These are phyloP conservation scores for bread wheat (Triticum aestivum) DNA, from an alignment of 176 grass and related monocot species.

Conservation along the genomic window DNA sequence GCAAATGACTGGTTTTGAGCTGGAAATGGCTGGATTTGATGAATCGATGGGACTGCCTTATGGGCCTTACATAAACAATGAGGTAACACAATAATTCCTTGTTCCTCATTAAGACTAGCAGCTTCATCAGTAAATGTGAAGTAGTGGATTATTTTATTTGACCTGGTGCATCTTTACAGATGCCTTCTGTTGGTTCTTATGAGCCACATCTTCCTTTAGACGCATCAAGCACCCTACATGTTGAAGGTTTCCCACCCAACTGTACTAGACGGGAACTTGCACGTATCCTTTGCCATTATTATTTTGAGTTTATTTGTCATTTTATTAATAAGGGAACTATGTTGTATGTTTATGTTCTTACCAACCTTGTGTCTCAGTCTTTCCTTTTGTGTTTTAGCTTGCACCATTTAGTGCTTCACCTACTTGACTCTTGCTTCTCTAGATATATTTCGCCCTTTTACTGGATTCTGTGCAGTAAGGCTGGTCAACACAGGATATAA, in stretches of 20 bases:
- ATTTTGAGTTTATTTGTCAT: background rate
- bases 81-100: constrained; percentile 37
- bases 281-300: constrained; percentile 52
- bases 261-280: constrained; percentile 65
- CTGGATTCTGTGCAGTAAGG: constrained; percentile 63
- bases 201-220: background rate
- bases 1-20: too few relatives aligned
- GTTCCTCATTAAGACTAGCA: constrained; percentile 3
- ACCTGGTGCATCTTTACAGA: constrained; percentile 23
- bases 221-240: constrained; percentile 50
- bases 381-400: too few relatives aligned
- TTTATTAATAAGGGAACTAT: background rate
- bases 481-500: constrained; percentile 36
- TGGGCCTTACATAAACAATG: constrained; percentile 59
- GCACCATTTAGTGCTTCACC: too few relatives aligned
- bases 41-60: constrained; percentile 17
- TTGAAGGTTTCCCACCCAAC: constrained; percentile 56
- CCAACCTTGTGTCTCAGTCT: too few relatives aligned
- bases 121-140: background rate
- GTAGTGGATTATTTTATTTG: background rate
- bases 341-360: background rate
- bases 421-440: too few relatives aligned
- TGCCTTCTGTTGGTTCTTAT: constrained; percentile 31
- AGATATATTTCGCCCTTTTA: constrained; percentile 35
- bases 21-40: too few relatives aligned